Evolutionary conservation across 441 rosid species (phyloP).

Genomic region (Gossypium schwendimanii): DNA sequence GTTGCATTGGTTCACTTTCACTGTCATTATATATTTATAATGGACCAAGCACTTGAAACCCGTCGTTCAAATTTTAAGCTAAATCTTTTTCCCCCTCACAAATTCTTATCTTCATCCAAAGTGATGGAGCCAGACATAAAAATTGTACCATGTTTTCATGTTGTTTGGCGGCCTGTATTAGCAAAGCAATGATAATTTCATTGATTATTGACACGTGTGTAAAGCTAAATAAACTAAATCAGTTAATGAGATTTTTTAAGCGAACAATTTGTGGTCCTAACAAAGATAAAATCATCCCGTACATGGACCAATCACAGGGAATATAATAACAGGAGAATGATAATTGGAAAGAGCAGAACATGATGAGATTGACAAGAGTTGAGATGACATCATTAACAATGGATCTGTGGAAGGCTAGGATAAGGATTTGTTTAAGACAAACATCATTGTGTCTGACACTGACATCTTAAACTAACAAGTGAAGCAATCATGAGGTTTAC

Average conservation of each 20-base stretch:
- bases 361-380: constrained; percentile 16
- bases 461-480: constrained; percentile 25
- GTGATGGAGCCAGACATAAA: no score
- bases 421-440: constrained; percentile 30
- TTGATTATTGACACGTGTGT: not conserved
- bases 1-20: no score
- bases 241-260: not conserved
- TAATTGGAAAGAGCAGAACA: not conserved
- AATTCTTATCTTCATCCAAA: no score
- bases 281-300: not conserved
- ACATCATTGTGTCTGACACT: constrained; percentile 44
- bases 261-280: constrained; percentile 10
- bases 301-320: not conserved
- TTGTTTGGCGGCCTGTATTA: not conserved
- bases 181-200: constrained; percentile 1
- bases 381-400: constrained; percentile 8
- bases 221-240: not conserved
- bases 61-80: no score
- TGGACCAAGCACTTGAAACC: no score
- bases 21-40: no score
- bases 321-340: not conserved
- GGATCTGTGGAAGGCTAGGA: constrained; percentile 21
- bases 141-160: not conserved
- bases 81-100: no score
- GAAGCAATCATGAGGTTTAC: constrained; percentile 22